phyloP scores from a whole-genome alignment of 2,329 filamentous ascomycete genomes.

The Penicillium frequentans region DNA sequence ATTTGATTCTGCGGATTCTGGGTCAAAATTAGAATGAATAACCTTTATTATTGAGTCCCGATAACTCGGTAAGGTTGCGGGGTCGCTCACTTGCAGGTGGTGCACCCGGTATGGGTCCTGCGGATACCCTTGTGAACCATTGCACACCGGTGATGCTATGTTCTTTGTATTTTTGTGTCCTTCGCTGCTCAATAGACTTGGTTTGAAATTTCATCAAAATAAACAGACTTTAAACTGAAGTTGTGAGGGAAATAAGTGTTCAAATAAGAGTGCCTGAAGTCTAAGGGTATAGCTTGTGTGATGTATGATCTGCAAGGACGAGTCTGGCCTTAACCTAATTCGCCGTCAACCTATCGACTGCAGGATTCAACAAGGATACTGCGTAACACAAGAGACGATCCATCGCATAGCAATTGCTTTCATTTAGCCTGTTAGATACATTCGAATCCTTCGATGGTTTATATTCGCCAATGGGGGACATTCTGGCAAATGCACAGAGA shows the following conservation, averaged over 20 bases:
- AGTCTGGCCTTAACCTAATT: not conserved
- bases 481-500: not conserved
- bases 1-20: not conserved
- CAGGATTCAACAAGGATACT: not conserved
- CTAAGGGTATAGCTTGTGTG: not conserved
- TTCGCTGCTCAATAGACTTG: not conserved
- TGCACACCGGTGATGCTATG: not conserved
- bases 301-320: not conserved
- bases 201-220: not conserved
- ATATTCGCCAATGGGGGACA: not conserved
- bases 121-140: not conserved
- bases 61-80: not conserved
- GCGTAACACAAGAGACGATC: not conserved
- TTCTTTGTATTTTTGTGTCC: not conserved
- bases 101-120: not conserved
- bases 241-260: not conserved
- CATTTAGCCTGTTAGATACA: not conserved
- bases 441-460: not conserved
- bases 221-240: not conserved
- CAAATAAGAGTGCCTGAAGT: not conserved
- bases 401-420: not conserved
- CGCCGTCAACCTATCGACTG: not conserved
- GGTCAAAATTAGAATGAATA: not conserved
- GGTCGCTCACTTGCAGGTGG: not conserved
- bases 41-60: not conserved